These are phyloP conservation scores for Pseudonitzschia multistriata DNA, from an alignment of 108 stramenopile species.

Conservation along the genomic window DNA sequence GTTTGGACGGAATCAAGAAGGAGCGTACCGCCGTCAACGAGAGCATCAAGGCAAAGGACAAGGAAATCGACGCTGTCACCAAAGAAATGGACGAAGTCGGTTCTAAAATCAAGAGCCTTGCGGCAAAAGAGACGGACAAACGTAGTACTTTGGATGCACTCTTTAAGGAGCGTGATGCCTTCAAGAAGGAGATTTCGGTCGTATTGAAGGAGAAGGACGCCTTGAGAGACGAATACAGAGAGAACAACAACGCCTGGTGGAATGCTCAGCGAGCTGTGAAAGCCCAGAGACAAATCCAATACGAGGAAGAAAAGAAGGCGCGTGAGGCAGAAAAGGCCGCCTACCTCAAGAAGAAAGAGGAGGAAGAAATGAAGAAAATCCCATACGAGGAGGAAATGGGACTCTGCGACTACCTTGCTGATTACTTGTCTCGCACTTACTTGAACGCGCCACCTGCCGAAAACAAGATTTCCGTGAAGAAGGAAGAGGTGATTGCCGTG, in stretches of 20 bases:
- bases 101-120: slow-evolving; percentile 50
- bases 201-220: slow-evolving; percentile 83
- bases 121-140: slow-evolving; percentile 59
- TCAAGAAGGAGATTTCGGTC: slow-evolving; percentile 69
- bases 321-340: slow-evolving; percentile 85
- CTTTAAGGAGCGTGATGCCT: slow-evolving; percentile 67
- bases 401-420: slow-evolving; percentile 92
- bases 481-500: slow-evolving; percentile 64
- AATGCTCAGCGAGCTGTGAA: slow-evolving; percentile 72
- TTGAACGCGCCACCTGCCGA: slow-evolving; percentile 38
- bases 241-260: slow-evolving; percentile 84
- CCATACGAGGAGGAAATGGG: slow-evolving; percentile 96
- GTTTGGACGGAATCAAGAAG: slow-evolving; percentile 60
- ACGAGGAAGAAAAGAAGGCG: slow-evolving; percentile 82
- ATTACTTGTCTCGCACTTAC: slow-evolving; percentile 81
- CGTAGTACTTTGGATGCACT: slow-evolving; percentile 59
- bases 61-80: slow-evolving; percentile 84
- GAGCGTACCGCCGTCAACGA: slow-evolving; percentile 57
- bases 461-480: slow-evolving; percentile 43
- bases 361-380: slow-evolving; percentile 92
- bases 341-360: slow-evolving; percentile 84
- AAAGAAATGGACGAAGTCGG: slow-evolving; percentile 68
- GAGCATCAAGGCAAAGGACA: slow-evolving; percentile 75
- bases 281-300: slow-evolving; percentile 81
- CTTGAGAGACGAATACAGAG: slow-evolving; percentile 64